Evolutionary conservation across 148 eudicot genomes (phyloP), one percentile per base, ranked within the genome.

Genomic region (Silene conica): DNA sequence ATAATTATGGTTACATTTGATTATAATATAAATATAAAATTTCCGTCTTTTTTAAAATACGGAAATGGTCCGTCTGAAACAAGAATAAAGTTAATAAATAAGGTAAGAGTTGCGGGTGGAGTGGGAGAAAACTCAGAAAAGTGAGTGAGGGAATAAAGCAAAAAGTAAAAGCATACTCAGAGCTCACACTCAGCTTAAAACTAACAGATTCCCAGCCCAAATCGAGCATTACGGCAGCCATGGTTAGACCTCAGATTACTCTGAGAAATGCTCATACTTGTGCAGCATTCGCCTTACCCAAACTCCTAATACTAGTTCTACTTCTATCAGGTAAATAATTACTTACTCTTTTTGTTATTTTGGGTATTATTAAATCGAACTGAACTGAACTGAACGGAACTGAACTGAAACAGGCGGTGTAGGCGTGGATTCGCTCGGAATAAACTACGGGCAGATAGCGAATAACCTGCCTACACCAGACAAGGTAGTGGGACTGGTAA

Each of bases 401-500:
- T 50, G 55, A 50, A 8, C 15, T 13, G 16, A 50, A 50, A 50
- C 55, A 50, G 34, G 34, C 34, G 55, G 55, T 50, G 34, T 16
- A 15, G 5, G 59, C 15, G 74, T 52, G 1, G 70, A 68, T 22
- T 81, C 93, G 8, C 54, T 93, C 6, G 98, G 98, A 5, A 86
- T 93, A 63, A 93, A 93, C 88, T 93, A 93, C 78, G 98, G 98
- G 13, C 98, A 89, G 56, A 77, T 91, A 15, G 98, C 91, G 28
- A 72, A 89, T 88, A 91, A 93, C 69, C 85, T 93, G 0, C 98
- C 97, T 0, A 18, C 84, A 0, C 96, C 98, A 0, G 90, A 86
- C 0, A 77, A 92, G n/a, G 97, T 82, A 0, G 84, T 94, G 1
- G 89, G 93, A 0, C 79, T 94, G 2, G 86, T 94, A 6, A 83